Base-by-base conservation (phyloP, 352 stramenopile species). In the Pythium utonaiense region DNA sequence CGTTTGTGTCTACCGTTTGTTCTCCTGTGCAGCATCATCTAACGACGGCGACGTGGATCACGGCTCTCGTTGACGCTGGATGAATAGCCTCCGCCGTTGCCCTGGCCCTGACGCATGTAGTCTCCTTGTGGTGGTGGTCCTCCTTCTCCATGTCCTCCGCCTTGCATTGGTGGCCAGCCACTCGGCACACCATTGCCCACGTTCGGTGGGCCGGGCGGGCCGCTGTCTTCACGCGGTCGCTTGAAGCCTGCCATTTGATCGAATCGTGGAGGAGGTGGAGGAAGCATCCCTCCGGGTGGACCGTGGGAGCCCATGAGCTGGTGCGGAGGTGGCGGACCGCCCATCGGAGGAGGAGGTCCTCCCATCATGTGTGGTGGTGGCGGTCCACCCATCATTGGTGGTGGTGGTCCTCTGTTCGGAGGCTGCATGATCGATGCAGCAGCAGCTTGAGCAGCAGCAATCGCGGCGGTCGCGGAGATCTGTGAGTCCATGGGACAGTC, bases 401-500 rank as follows among this genome's bases (percentile, higher is more conserved):
- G 63, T 21, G 63, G 63, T 24, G 57, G 51, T 24, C 57, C 57
- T 41, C 19, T 53, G 60, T 25, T 64, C 47, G 47, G 28, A 22
- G 25, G 52, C 31, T 59, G 53, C 34, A 49, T 17, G 10, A 71
- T 44, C 22, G 52, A 64, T 12, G 58, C 57, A 21, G 64, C 64
- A n/a, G 64, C 64, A 6, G 64, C 64, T 28, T 71, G 66, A 61
- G 78, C 60, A 8, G 74, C 56, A 56, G 75, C 71, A 59, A 73
- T 75, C 30, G 78, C 75, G 28, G 67, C 64, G 3, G 65, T 77
- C 10, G 83, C 75, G 6, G 69, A 75, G 30, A 80, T 72, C 49
- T 81, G 83, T 16, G 72, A 62, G 57, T 94, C 85, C 73, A 92
- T 80, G 1, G 85, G 85, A 36, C 85, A 95, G 54, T 95, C 85